Conservation (phyloP, 2,329 filamentous ascomycete species). For the Talaromyces rugulosus region DNA sequence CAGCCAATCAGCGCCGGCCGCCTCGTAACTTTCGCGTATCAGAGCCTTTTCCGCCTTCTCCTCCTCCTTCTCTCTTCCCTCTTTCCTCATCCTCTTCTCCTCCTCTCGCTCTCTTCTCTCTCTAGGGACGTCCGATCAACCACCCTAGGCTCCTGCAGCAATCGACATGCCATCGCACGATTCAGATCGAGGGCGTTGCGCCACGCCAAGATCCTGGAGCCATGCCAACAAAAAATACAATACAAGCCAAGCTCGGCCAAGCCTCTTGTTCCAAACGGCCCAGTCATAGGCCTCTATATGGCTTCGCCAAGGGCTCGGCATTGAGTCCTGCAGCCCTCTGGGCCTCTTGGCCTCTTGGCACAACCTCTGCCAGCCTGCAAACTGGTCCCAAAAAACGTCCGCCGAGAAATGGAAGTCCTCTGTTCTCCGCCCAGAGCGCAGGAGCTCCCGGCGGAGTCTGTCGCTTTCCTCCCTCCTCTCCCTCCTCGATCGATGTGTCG, state of each 20-base stretch:
- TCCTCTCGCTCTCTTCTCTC: not conserved
- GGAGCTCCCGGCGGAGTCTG: not conserved
- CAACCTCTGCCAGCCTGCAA: not conserved
- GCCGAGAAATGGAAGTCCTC: not conserved
- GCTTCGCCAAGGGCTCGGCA: conserved; percentile 3
- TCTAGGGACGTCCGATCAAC: not conserved
- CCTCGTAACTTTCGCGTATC: not conserved
- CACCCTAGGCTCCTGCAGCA: not conserved
- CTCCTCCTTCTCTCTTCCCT: not conserved
- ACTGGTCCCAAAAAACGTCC: not conserved
- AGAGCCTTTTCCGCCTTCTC: not conserved
- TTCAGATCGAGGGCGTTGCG: not conserved
- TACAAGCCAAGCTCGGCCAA: not conserved
- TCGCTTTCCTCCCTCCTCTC: not conserved
- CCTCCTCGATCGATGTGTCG: not conserved
- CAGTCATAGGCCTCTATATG: not conserved
- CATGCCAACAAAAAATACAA: not conserved
- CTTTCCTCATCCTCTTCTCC: not conserved
- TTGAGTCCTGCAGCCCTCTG: not conserved
- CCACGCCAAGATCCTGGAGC: not conserved
- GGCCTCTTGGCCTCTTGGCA: not conserved
- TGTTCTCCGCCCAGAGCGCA: not conserved
- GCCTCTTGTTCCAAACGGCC: not conserved
- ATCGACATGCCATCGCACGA: not conserved
- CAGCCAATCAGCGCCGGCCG: not conserved